phyloP scores from a whole-genome alignment of 768 basidiomycete species.

The Boletus bicolor region DNA sequence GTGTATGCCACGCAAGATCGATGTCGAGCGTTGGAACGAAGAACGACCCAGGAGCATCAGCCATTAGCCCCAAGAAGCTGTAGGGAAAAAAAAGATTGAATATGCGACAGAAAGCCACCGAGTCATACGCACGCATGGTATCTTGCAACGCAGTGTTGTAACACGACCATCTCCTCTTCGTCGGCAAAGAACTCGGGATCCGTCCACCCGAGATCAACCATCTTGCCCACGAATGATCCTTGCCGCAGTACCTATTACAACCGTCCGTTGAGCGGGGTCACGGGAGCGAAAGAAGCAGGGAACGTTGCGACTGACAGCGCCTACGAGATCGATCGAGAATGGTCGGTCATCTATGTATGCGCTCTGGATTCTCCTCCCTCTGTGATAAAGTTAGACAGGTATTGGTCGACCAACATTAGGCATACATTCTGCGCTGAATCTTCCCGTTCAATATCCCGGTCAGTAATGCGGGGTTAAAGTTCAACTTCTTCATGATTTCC shows the following conservation, averaged over 20 bases:
- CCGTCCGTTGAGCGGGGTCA: not conserved
- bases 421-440: slow-evolving; percentile 26
- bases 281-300: not conserved
- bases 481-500: not conserved
- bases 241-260: slow-evolving; percentile 48
- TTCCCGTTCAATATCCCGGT: not conserved
- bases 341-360: slow-evolving; percentile 50
- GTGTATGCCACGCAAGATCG: slow-evolving; percentile 71
- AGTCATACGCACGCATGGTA: slow-evolving; percentile 48
- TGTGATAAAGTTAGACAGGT: slow-evolving; percentile 11
- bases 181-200: slow-evolving; percentile 38
- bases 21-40: slow-evolving; percentile 65
- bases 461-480: slow-evolving; percentile 11
- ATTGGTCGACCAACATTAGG: not conserved
- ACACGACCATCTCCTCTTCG: slow-evolving; percentile 37
- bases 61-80: slow-evolving; percentile 54
- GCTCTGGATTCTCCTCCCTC: slow-evolving; percentile 37
- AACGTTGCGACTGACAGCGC: slow-evolving; percentile 40
- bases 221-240: slow-evolving; percentile 51
- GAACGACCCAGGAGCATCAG: slow-evolving; percentile 40
- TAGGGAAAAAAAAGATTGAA: not conserved
- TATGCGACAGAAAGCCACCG: not conserved
- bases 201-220: slow-evolving; percentile 52
- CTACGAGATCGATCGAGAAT: slow-evolving; percentile 37
- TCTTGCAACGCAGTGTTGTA: slow-evolving; percentile 51